Evolutionary conservation across 2,329 filamentous ascomycete genomes (phyloP), one percentile per base, ranked within the genome.

Genomic region (Diaporthe citrichinensis): DNA sequence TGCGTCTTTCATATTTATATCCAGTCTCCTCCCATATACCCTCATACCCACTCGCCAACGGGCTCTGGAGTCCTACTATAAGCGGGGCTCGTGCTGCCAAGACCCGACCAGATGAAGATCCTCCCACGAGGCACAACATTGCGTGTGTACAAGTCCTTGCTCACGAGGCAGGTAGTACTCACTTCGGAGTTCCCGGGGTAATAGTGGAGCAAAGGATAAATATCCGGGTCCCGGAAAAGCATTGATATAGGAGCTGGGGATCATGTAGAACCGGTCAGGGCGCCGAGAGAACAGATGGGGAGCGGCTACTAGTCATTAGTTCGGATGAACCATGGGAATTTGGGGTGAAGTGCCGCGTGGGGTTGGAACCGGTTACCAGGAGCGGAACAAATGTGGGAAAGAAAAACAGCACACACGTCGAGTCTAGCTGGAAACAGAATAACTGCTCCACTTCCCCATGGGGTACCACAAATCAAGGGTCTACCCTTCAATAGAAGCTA

Each of bases 131-230:
- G 6, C 28, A 36, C 25, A 10, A 51, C 23, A 49, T 28, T 36
- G 44, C 1, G 25, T 31, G 5, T 31, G 31, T 36, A 67, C 3
- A 20, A 12, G 28, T 1, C 1, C 39, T 10, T n/a, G 20, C 44
- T 51, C 44, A 36, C 25, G 28, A 67, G 62, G 62, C 31, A 36
- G 23, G 62, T 67, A 51, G 62, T 31, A 67, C 4, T 36, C 62
- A 25, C 23, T 12, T 17, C 31, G 62, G 44, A n/a, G 31, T 51
- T 49, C 10, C 20, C 20, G 17, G 20, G 4, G 28, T 8, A 14
- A 51, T 20, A 1, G 44, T 51, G 62, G 41, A 51, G 20, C 31
- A 51, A n/a, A 67, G 62, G 44, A 67, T 67, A 67, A 67, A 51
- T 51, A 67, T 51, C 44, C 44, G 44, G 12, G 28, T 10, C 23